Percentiles rank a stretch among this genome's conserved stretches.
Conservation (phyloP, 2,329 filamentous ascomycete genomes). For the Fusarium sp. region DNA sequence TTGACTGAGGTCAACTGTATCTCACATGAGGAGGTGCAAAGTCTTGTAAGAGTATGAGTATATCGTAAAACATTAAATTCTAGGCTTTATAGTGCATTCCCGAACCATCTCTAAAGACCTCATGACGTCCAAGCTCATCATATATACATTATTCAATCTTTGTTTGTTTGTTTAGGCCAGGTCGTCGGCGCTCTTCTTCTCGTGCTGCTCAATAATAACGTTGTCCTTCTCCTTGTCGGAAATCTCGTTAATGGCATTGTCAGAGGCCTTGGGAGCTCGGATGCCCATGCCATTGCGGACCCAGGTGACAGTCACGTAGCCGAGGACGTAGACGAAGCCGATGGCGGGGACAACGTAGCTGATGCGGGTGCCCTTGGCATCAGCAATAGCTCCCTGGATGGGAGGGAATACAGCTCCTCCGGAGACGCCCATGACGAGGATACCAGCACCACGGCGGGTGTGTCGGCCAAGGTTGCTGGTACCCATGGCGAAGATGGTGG, state of each 20-base stretch:
- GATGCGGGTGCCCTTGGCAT: constrained; percentile 37
- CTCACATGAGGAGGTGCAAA: neutral
- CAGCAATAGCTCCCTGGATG: constrained; percentile 34
- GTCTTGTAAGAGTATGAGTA: neutral
- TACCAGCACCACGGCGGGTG: constrained; percentile 79
- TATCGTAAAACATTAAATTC: neutral
- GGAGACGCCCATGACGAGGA: constrained; percentile 72
- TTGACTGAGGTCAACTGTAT: no score
- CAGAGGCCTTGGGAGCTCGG: constrained; percentile 16
- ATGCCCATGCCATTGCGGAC: constrained; percentile 32
- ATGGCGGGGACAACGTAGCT: constrained; percentile 39
- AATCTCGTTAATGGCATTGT: constrained; percentile 3
- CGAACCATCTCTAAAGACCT: neutral
- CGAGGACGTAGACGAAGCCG: constrained; percentile 41
- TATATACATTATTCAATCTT: neutral
- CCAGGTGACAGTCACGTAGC: constrained; percentile 33
- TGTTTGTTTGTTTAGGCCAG: constrained; percentile 15
- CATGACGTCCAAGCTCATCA: neutral
- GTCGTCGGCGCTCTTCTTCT: constrained; percentile 33
- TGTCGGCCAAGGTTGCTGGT: constrained; percentile 79
- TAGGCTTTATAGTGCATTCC: neutral
- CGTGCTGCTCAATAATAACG: constrained; percentile 28
- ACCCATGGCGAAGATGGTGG: constrained; percentile 79
- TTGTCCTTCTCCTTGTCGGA: constrained; percentile 20
- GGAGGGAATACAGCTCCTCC: constrained; percentile 66